Conservation (phyloP, 2,329 filamentous ascomycete species). For the Alternaria triticina region DNA sequence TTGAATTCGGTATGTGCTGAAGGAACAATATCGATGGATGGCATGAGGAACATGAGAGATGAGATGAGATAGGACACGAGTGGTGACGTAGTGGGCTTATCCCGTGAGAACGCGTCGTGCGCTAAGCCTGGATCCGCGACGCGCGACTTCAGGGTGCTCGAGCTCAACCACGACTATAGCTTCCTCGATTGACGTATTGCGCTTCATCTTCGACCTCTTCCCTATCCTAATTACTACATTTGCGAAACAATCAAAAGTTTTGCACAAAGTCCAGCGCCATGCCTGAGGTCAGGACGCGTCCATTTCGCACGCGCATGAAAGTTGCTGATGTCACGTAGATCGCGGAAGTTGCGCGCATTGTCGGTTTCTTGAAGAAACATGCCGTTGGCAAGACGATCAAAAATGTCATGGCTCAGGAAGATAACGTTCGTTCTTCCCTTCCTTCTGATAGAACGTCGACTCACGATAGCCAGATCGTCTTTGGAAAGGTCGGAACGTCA, state of each 20-base stretch:
- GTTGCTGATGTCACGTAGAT: constrained; percentile 46
- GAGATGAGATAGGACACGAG: constrained; percentile 14
- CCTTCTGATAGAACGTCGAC: background rate
- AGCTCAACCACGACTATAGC: background rate
- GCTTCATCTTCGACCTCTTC: background rate
- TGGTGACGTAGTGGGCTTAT: constrained; percentile 32
- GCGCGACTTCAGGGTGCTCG: background rate
- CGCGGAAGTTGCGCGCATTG: constrained; percentile 75
- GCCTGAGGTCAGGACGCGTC: constrained; percentile 43
- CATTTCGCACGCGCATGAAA: background rate
- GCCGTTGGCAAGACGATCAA: constrained; percentile 83
- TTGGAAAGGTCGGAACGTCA: constrained; percentile 86
- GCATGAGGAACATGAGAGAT: background rate
- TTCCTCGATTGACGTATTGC: background rate
- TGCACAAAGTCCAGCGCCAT: constrained; percentile 23
- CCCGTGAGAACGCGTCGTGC: constrained; percentile 39
- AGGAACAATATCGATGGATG: background rate
- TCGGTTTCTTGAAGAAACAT: constrained; percentile 82
- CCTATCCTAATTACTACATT: background rate
- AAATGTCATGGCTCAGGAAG: constrained; percentile 74
- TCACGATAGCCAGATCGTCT: constrained; percentile 65
- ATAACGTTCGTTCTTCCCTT: constrained; percentile 54
- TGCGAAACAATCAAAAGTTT: background rate
- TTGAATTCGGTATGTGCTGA: background rate
- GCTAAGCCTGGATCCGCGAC: constrained; percentile 11